phyloP scores from a whole-genome alignment of 2,329 filamentous ascomycete genomes.

The Torrubiellomyces zombiae region DNA sequence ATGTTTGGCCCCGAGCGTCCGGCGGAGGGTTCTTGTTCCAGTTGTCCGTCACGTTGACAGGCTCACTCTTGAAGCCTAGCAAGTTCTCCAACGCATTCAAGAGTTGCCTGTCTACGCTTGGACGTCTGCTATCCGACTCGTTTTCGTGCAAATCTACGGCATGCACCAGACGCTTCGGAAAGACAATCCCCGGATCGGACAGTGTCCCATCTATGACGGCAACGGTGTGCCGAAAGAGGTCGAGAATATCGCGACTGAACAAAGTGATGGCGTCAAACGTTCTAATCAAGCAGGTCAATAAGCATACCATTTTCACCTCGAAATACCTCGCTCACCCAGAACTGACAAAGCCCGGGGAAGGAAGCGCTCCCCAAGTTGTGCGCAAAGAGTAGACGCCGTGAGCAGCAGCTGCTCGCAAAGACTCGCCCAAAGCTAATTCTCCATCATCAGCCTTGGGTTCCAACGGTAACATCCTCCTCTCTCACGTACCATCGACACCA shows the following conservation, averaged over 20 bases:
- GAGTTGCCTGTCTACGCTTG: no score
- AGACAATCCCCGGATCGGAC: not conserved
- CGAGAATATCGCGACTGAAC: slow-evolving; percentile 10
- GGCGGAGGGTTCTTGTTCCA: slow-evolving; percentile 10
- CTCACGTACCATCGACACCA: slow-evolving; percentile 19
- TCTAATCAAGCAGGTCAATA: no score
- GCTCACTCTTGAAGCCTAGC: slow-evolving; percentile 6
- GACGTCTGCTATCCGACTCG: no score
- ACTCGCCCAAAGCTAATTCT: no score
- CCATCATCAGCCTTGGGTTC: no score
- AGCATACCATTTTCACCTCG: no score
- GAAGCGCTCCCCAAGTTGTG: slow-evolving; percentile 5
- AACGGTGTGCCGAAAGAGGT: slow-evolving; percentile 8
- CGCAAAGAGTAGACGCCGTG: slow-evolving; percentile 16
- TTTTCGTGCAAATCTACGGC: slow-evolving; percentile 10
- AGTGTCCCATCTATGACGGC: slow-evolving; percentile 5
- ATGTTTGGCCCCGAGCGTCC: slow-evolving; percentile 6
- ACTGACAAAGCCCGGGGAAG: no score
- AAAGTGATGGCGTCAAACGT: slow-evolving; percentile 9
- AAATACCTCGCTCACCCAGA: no score
- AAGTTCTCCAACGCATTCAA: slow-evolving; percentile 10
- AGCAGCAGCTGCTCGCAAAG: slow-evolving; percentile 7
- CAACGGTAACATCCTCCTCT: no score
- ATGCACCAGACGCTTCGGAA: slow-evolving; percentile 10
- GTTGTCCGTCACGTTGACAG: slow-evolving; percentile 5